Evolutionary conservation across 345 rosid genomes (phyloP).

Genomic region (Schrenkiella parvula): DNA sequence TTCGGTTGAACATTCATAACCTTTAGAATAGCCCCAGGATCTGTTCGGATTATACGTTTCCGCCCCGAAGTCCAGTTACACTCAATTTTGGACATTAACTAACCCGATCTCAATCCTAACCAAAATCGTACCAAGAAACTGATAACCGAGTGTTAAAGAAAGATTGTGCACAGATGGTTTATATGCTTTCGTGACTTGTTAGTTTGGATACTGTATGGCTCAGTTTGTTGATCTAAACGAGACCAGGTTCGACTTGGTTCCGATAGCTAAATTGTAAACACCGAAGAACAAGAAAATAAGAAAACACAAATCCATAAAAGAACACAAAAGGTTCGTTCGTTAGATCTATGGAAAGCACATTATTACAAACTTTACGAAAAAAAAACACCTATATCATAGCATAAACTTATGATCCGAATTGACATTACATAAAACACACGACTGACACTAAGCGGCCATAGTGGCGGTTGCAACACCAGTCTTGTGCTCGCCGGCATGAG

Average conservation of each 20-base stretch:
- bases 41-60: background rate
- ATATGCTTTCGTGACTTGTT: no score
- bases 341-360: constrained; percentile 7
- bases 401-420: background rate
- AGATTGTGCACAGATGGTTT: no score
- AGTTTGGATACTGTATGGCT: background rate
- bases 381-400: background rate
- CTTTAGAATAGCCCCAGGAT: background rate
- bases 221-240: background rate
- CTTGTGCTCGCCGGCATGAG: constrained; percentile 29
- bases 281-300: background rate
- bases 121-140: no score
- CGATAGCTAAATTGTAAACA: background rate
- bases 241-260: background rate
- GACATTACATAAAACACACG: background rate
- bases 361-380: background rate
- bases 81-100: no score
- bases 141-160: no score
- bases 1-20: background rate
- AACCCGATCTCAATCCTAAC: background rate
- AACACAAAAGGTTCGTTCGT: background rate
- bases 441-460: constrained; percentile 24
- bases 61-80: background rate
- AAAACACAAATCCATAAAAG: constrained; percentile 11
- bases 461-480: constrained; percentile 26